Conservation (phyloP, 805 yeast species). For the Nakazawaea laoshanensis region DNA sequence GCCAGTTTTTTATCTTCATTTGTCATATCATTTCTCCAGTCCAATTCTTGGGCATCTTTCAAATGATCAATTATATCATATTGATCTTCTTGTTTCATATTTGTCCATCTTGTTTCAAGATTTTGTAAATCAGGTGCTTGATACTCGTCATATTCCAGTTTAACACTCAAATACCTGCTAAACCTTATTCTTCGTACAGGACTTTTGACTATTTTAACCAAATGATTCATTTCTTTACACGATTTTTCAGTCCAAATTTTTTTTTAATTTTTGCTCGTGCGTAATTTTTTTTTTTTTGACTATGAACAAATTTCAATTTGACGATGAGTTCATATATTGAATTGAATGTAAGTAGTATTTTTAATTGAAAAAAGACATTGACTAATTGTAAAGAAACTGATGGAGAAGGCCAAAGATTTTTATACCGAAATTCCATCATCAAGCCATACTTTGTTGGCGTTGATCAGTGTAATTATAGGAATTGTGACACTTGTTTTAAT, state of each 20-base stretch:
- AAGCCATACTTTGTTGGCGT: conserved; percentile 15
- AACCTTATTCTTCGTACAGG: too few relatives aligned
- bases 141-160: conserved; percentile 18
- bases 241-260: too few relatives aligned
- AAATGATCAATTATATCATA: conserved; percentile 26
- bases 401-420: too few relatives aligned
- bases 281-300: too few relatives aligned
- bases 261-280: too few relatives aligned
- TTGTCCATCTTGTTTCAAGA: conserved; percentile 23
- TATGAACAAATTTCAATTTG: too few relatives aligned
- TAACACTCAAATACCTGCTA: too few relatives aligned
- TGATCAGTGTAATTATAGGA: conserved; percentile 10
- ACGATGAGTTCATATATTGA: conserved; percentile 4
- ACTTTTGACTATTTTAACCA: too few relatives aligned
- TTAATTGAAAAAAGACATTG: too few relatives aligned
- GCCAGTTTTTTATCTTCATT: conserved; percentile 50
- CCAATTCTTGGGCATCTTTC: conserved; percentile 25
- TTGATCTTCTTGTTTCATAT: conserved; percentile 23
- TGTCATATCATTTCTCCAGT: conserved; percentile 28
- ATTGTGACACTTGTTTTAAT: conserved; percentile 9
- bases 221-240: too few relatives aligned
- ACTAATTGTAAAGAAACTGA: too few relatives aligned
- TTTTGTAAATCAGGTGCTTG: conserved; percentile 22
- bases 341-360: conserved; percentile 2
- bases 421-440: too few relatives aligned